A percentile compares a stretch with the other conserved stretches of the same genome.
These are phyloP conservation scores for Metschnikowia bowlesiae DNA, from an alignment of 805 yeast genomes.

Conservation along the genomic window DNA sequence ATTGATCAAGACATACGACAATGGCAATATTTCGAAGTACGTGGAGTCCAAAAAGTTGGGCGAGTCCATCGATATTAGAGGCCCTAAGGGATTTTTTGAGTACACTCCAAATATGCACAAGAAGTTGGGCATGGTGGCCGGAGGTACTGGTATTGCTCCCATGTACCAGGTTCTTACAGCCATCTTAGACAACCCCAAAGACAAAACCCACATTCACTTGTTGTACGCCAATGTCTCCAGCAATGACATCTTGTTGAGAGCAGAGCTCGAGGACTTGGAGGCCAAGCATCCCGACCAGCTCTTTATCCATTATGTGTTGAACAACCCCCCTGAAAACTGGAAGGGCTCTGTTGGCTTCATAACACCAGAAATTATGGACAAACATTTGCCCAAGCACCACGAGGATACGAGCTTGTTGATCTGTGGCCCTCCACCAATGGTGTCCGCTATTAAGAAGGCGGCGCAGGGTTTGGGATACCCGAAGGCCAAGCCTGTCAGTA, in stretches of 20 bases:
- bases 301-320: slow-evolving; percentile 67
- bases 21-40: slow-evolving; percentile 76
- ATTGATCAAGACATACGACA: slow-evolving; percentile 78
- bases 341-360: slow-evolving; percentile 74
- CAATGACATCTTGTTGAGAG: slow-evolving; percentile 74
- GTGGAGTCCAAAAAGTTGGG: slow-evolving; percentile 73
- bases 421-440: slow-evolving; percentile 96
- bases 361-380: slow-evolving; percentile 66
- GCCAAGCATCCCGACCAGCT: slow-evolving; percentile 54
- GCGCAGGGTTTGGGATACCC: slow-evolving; percentile 69
- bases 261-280: slow-evolving; percentile 70
- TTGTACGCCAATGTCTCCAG: slow-evolving; percentile 79
- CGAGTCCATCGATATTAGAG: slow-evolving; percentile 71
- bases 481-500: slow-evolving; percentile 85
- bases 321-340: slow-evolving; percentile 72
- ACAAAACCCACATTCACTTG: slow-evolving; percentile 68
- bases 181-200: slow-evolving; percentile 69
- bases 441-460: slow-evolving; percentile 75
- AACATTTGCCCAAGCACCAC: slow-evolving; percentile 57
- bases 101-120: slow-evolving; percentile 76
- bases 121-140: slow-evolving; percentile 85
- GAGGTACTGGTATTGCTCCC: slow-evolving; percentile 96
- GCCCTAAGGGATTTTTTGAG: slow-evolving; percentile 87
- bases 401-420: slow-evolving; percentile 66
- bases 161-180: slow-evolving; percentile 91